A percentile compares a stretch with the other conserved stretches of the same genome.
phyloP scores from a whole-genome alignment of 108 stramenopile genomes.

The Nannochloropsis oceanica region DNA sequence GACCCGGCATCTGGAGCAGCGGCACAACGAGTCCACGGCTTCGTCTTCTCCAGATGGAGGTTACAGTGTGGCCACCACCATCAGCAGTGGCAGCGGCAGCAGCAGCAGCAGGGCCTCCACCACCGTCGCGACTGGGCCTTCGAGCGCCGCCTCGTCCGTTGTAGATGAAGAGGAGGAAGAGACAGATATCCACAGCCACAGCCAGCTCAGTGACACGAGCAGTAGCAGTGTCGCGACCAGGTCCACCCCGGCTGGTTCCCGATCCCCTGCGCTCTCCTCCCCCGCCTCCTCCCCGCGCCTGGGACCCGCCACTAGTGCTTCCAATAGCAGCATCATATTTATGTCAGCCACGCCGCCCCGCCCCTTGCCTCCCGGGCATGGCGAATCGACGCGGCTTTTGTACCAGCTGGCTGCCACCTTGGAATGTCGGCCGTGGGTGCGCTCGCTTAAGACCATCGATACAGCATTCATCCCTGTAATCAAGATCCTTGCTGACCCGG shows the following conservation, averaged over 20 bases:
- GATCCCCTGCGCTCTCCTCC: background rate
- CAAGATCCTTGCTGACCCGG: conserved; percentile 10
- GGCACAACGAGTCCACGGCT: background rate
- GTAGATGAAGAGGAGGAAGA: background rate
- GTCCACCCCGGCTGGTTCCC: background rate
- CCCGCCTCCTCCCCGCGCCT: background rate
- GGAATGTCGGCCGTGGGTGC: conserved; percentile 17
- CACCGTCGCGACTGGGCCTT: background rate
- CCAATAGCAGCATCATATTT: background rate
- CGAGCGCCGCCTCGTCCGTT: background rate
- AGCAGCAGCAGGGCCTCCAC: background rate
- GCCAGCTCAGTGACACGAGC: background rate
- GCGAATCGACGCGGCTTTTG: background rate
- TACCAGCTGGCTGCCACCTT: conserved; percentile 16
- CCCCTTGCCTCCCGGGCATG: background rate
- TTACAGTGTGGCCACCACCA: background rate
- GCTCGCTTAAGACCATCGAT: conserved; percentile 22
- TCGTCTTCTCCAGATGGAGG: background rate
- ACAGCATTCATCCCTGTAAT: conserved; percentile 22
- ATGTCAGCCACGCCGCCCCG: background rate
- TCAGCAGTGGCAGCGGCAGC: background rate
- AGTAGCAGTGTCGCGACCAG: background rate
- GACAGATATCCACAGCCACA: background rate
- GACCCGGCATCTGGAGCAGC: background rate
- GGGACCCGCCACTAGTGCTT: background rate